These are phyloP conservation scores for barrel medic (Medicago truncatula) DNA, from an alignment of 306 rosid genomes.

Conservation along the genomic window DNA sequence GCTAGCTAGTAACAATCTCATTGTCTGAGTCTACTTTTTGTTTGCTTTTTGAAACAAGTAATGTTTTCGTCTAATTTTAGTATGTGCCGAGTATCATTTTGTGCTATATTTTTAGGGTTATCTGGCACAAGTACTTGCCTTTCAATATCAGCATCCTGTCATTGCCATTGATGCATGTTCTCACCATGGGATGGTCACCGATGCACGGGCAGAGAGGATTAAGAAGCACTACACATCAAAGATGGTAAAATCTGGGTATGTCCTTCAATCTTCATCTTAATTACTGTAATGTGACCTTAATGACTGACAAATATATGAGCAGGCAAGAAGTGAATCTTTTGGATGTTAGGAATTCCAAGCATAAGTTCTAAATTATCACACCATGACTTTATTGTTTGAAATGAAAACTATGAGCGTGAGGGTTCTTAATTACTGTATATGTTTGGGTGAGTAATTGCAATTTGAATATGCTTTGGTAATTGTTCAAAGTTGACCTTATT, in stretches of 20 bases:
- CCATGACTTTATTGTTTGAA: slow-evolving; percentile 28
- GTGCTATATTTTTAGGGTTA: slow-evolving; percentile 69
- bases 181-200: slow-evolving; percentile 85
- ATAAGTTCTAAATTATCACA: slow-evolving; percentile 9
- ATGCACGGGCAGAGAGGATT: slow-evolving; percentile 78
- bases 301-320: not conserved
- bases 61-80: slow-evolving; percentile 11
- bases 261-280: slow-evolving; percentile 24
- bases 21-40: slow-evolving; percentile 26
- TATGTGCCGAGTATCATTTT: slow-evolving; percentile 12
- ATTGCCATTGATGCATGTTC: slow-evolving; percentile 91
- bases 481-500: slow-evolving; percentile 34
- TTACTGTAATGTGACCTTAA: slow-evolving; percentile 28
- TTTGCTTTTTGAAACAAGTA: slow-evolving; percentile 5
- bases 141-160: slow-evolving; percentile 79
- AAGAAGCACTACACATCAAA: slow-evolving; percentile 72
- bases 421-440: slow-evolving; percentile 2
- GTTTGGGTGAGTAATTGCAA: slow-evolving; percentile 13
- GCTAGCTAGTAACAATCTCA: not conserved
- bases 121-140: slow-evolving; percentile 89
- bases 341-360: slow-evolving; percentile 26
- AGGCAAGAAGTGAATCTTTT: slow-evolving; percentile 31
- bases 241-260: slow-evolving; percentile 77
- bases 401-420: not conserved
- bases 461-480: slow-evolving; percentile 23